Percentiles rank a stretch among this genome's conserved stretches.
These are phyloP conservation scores for rapeseed (Brassica napus) DNA, from an alignment of 345 rosid species.

Conservation along the genomic window DNA sequence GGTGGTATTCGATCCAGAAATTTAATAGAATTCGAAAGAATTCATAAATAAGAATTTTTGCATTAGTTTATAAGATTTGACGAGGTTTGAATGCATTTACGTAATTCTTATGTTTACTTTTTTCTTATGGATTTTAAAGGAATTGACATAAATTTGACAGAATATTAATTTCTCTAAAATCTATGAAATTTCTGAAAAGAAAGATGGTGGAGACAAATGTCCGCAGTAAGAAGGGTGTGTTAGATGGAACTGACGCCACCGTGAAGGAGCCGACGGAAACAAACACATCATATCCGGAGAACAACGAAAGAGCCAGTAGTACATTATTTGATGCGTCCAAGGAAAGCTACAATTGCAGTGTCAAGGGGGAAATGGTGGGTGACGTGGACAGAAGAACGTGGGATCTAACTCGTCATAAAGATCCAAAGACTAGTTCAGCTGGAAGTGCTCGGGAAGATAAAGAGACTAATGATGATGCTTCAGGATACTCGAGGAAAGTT, in stretches of 20 bases:
- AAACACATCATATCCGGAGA: slow-evolving; percentile 30
- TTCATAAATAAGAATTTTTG: no score
- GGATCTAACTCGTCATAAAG: slow-evolving; percentile 45
- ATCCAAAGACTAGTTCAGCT: slow-evolving; percentile 47
- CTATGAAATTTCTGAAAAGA: slow-evolving; percentile 15
- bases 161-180: no score
- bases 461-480: slow-evolving; percentile 48
- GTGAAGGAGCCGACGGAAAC: slow-evolving; percentile 29
- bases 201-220: slow-evolving; percentile 49
- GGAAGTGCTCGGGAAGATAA: slow-evolving; percentile 59
- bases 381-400: slow-evolving; percentile 48
- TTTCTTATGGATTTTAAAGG: no score
- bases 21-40: no score
- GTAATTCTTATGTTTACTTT: no score
- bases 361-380: slow-evolving; percentile 46
- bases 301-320: slow-evolving; percentile 35
- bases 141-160: no score
- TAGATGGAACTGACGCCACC: slow-evolving; percentile 36
- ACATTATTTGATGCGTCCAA: slow-evolving; percentile 41
- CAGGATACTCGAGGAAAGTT: slow-evolving; percentile 47
- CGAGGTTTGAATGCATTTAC: no score
- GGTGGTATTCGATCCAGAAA: no score
- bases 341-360: slow-evolving; percentile 41
- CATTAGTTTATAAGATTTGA: no score
- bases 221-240: slow-evolving; percentile 42